Evolutionary conservation across 23 red algal species (phyloP), one percentile per base, ranked within the genome.

Genomic region (Agarophyton chilense): DNA sequence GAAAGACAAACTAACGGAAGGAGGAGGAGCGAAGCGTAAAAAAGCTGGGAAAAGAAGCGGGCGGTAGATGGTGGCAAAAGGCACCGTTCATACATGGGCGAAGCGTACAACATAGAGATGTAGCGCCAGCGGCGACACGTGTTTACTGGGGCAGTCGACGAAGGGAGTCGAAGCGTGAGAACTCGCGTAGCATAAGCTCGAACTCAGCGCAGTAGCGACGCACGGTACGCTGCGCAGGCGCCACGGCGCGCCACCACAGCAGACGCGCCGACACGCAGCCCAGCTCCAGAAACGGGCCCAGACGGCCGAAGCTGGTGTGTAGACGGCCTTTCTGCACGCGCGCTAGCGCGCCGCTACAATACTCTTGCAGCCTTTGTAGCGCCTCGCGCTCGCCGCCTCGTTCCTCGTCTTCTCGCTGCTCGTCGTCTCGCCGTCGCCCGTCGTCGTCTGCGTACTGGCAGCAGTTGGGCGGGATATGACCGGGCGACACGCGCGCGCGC

Each of bases 171-270:
- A 89, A 65, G 32, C 71, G 42, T 26, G 26, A 9, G 42, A 77
- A 89, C 52, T 89, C 85, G 52, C 29, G 67, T 57, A 28, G 49
- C 51, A 89, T 53, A 13, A 89, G 71, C 47, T 89, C 85, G 40
- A 74, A 78, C 58, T 89, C 67, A 14, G 72, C 72, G 71, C 85
- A 89, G 57, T 78, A 89, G 39, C 85, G 85, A 8, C 71, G 67
- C 71, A 89, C 29, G 68, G 33, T 78, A 19, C 56, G 34, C 36
- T 43, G 71, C 71, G 53, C 49, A 31, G 28, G 38, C 38, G 42
- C 46, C 58, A 77, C 73, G 16, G 55, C 85, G 33, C 60, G n/a
- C 31, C 49, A 38, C 70, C 72, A 89, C 85, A 89, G 61, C 55
- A 66, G 44, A 14, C 85, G 45, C 33, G 71, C n/a, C 40, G 63